Percentiles rank a stretch among this genome's conserved stretches.
These are phyloP conservation scores for Globisporangium orthogonon DNA, from an alignment of 352 stramenopile genomes.

Conservation along the genomic window DNA sequence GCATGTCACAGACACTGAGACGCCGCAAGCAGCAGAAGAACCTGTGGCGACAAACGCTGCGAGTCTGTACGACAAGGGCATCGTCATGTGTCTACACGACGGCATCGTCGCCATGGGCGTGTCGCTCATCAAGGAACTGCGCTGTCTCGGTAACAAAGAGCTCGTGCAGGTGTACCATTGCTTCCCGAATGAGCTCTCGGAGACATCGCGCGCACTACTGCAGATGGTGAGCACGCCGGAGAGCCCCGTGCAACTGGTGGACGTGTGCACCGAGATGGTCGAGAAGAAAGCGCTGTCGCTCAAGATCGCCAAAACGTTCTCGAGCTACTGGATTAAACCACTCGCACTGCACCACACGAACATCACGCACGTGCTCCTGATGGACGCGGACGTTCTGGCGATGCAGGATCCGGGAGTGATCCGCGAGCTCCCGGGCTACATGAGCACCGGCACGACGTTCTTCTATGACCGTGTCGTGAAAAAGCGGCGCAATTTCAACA, in stretches of 20 bases:
- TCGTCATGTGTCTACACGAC: constrained; percentile 41
- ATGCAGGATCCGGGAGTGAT: constrained; percentile 37
- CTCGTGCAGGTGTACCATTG: constrained; percentile 41
- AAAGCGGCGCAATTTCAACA: constrained; percentile 49
- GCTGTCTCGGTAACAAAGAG: constrained; percentile 32
- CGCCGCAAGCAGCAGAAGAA: neutral
- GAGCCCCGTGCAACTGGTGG: constrained; percentile 47
- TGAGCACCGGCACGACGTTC: constrained; percentile 47
- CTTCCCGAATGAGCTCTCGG: constrained; percentile 36
- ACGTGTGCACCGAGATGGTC: constrained; percentile 44
- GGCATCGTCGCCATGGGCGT: constrained; percentile 26
- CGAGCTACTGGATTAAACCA: constrained; percentile 61
- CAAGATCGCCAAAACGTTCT: constrained; percentile 25
- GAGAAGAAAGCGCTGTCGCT: neutral
- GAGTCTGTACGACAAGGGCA: constrained; percentile 7
- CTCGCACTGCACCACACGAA: constrained; percentile 40
- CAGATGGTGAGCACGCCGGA: constrained; percentile 20
- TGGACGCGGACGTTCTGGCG: constrained; percentile 40
- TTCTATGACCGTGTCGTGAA: constrained; percentile 68
- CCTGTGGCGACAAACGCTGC: neutral
- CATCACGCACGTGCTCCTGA: constrained; percentile 39
- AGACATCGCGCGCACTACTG: constrained; percentile 1
- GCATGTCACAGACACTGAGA: neutral
- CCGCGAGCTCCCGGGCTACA: constrained; percentile 32
- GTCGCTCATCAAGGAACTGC: constrained; percentile 51